Base-by-base conservation (phyloP, 176 grass and related monocot species). In the Hsuehochloa calcarea region DNA sequence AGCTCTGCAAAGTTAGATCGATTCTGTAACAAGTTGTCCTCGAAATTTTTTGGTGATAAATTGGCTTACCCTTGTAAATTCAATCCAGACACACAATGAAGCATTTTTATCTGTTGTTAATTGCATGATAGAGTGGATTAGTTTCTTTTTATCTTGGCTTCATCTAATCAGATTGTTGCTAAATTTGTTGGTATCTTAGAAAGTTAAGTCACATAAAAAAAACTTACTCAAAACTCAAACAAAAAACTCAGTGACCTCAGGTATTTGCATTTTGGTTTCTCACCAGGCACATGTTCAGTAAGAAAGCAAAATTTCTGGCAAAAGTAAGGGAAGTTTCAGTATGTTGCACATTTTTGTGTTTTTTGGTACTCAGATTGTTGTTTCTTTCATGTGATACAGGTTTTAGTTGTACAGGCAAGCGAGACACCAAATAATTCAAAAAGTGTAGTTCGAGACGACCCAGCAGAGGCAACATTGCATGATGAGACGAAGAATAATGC, bases 371-470 rank as follows among this genome's bases (percentile, higher is more conserved):
- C 26, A 89, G 27, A 68, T 75, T 68, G 0, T 19, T 83, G 10
- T 37, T 45, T 50, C 51, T 64, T 77, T 41, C 54, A 59, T 74
- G 63, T 6, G 12, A 86, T 85, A 65, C 86, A 94, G 92, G 68
- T 94, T 55, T 85, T 92, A 73, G 88, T 97, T 65, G 74, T 94
- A 68, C 88, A 84, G 47, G 69, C 90, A 73, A 86, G 41, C 0
- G 70, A 94, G 74, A 52, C 10, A 17, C 35, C 71, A 37, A 59
- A 80, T 63, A 43, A 89, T 71, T 81, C 50, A 20, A 85, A 71
- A 51, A 46, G 8, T 3, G 39, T 58, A 86, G 26, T 63, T 73
- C 58, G 54, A 71, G 63, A 79, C 35, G 73, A 68, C 56, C 40
- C 87, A 23, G 54, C 82, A 35, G 29, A 77, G 74, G 77, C 58